Percentiles rank a stretch among this genome's conserved stretches.
Conservation (phyloP, 176 grass and related monocot species). For the Otatea glauca region DNA sequence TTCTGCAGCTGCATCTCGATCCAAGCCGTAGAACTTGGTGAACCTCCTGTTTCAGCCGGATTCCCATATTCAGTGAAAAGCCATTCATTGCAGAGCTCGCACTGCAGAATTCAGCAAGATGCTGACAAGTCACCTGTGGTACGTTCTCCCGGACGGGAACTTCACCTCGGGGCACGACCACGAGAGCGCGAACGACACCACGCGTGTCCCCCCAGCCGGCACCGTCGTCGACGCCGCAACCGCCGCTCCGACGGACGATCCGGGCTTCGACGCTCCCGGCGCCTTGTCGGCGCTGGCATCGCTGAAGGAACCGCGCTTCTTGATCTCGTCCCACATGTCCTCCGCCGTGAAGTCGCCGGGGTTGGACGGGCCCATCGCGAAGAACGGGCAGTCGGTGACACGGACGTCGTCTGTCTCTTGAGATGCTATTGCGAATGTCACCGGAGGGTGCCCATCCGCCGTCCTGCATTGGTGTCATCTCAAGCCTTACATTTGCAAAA, state of each 20-base stretch:
- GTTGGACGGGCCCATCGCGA: constrained; percentile 57
- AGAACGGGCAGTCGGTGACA: constrained; percentile 76
- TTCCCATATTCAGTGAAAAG: neutral
- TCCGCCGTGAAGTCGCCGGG: constrained; percentile 62
- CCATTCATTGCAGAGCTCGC: too few species aligned
- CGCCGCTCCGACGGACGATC: constrained; percentile 83
- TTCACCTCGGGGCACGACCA: constrained; percentile 89
- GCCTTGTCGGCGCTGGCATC: constrained; percentile 22
- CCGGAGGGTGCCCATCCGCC: constrained; percentile 52
- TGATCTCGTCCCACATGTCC: constrained; percentile 78
- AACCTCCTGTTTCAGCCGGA: constrained; percentile 59
- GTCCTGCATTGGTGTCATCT: constrained; percentile 54
- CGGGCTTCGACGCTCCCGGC: constrained; percentile 51
- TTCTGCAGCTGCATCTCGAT: constrained; percentile 63
- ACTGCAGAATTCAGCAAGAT: neutral
- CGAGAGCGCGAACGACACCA: constrained; percentile 78
- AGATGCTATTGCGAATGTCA: constrained; percentile 83
- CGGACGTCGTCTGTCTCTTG: constrained; percentile 66
- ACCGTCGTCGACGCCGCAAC: constrained; percentile 63
- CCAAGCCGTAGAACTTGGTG: constrained; percentile 72
- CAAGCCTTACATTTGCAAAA: neutral
- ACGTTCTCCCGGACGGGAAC: constrained; percentile 73
- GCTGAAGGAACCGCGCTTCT: constrained; percentile 62
- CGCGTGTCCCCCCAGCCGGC: constrained; percentile 50
- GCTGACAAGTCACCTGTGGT: constrained; percentile 64